These are phyloP conservation scores for Mayamaea pseudoterrestris DNA, from an alignment of 108 stramenopile genomes.

Conservation along the genomic window DNA sequence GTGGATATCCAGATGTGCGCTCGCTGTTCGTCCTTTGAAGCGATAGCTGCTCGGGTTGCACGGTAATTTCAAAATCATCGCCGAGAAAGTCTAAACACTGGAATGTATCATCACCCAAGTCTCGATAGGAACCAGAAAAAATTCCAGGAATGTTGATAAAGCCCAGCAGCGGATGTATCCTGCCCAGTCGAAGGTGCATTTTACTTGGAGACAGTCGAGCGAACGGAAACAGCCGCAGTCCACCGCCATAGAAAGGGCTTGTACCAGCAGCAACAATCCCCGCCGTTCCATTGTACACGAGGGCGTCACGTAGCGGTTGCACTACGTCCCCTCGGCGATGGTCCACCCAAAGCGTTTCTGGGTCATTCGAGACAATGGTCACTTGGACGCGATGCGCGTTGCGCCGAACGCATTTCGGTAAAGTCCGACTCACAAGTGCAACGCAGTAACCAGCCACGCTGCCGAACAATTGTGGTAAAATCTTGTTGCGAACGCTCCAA, in stretches of 20 bases:
- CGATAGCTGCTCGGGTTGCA: no score
- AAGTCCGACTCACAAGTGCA: constrained; percentile 36
- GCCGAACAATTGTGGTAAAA: constrained; percentile 22
- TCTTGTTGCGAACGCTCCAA: constrained; percentile 21
- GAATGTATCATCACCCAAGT: constrained; percentile 29
- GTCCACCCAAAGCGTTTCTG: constrained; percentile 46
- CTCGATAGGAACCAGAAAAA: constrained; percentile 49
- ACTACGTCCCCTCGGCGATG: constrained; percentile 62
- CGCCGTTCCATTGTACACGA: constrained; percentile 40
- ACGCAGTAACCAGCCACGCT: constrained; percentile 55
- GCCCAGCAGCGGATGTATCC: constrained; percentile 46
- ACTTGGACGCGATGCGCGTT: constrained; percentile 33
- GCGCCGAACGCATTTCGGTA: constrained; percentile 34
- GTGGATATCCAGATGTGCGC: constrained; percentile 37
- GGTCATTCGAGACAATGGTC: constrained; percentile 24
- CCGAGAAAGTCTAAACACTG: constrained; percentile 64
- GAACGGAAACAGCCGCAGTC: constrained; percentile 55
- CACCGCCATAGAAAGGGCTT: constrained; percentile 62
- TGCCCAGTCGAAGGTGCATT: constrained; percentile 44
- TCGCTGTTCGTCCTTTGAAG: neutral
- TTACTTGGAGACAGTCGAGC: constrained; percentile 31
- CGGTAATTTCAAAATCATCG: constrained; percentile 37
- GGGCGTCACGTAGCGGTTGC: neutral
- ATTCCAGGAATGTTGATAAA: constrained; percentile 45
- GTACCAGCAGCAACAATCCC: constrained; percentile 49